Conservation (phyloP, 495 filamentous ascomycete genomes). For the Neurospora pannonica region DNA sequence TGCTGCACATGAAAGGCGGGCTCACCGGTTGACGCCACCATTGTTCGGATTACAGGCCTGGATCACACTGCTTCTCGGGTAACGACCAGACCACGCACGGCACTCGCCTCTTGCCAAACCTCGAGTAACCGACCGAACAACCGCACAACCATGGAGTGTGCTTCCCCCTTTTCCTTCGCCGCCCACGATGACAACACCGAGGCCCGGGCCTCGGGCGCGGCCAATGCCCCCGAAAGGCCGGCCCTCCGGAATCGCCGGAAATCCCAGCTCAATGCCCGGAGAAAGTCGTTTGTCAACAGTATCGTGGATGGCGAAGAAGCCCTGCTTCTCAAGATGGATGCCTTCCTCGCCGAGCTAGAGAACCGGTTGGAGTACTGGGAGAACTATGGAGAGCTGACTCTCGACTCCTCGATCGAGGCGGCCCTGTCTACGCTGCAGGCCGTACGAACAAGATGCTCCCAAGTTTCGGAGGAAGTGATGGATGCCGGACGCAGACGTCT, state of each 20-base stretch:
- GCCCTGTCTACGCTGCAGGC: constrained; percentile 81
- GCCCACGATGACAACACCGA: constrained; percentile 25
- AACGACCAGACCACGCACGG: neutral
- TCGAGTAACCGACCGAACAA: neutral
- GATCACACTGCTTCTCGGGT: neutral
- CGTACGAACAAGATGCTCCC: constrained; percentile 76
- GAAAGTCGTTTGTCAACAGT: constrained; percentile 56
- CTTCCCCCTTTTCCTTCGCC: constrained; percentile 24
- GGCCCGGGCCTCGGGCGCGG: constrained; percentile 22
- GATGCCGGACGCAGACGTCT: constrained; percentile 77
- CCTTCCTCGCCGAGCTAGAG: constrained; percentile 83
- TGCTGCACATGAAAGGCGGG: neutral
- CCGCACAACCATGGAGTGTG: constrained; percentile 18
- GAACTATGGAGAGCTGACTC: constrained; percentile 69
- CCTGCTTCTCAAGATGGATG: constrained; percentile 58
- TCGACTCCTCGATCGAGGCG: constrained; percentile 71
- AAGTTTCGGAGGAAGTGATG: constrained; percentile 85
- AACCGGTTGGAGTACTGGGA: constrained; percentile 81
- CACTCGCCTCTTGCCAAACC: neutral
- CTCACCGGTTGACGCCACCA: neutral
- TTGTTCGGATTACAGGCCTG: neutral
- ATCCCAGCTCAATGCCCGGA: constrained; percentile 51
- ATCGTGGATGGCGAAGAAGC: constrained; percentile 54
- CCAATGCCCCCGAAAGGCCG: constrained; percentile 17
- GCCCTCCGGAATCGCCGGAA: constrained; percentile 43